These are phyloP conservation scores for Glycine latifolia DNA, from an alignment of 306 rosid genomes.

Conservation along the genomic window DNA sequence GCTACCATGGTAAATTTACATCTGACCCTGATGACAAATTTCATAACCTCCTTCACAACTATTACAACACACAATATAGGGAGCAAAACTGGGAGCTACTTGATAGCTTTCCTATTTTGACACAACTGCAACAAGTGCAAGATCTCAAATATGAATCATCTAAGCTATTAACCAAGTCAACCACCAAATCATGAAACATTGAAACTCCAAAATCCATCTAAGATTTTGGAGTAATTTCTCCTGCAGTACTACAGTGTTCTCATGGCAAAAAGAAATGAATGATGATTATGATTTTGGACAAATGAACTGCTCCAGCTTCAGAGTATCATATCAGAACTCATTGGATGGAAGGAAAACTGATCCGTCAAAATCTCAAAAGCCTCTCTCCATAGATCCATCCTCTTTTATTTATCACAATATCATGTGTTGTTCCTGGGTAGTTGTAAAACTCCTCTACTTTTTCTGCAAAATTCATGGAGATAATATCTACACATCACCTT, in stretches of 20 bases:
- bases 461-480: slow-evolving; percentile 23
- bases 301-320: slow-evolving; percentile 10
- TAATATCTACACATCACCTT: slow-evolving; percentile 8
- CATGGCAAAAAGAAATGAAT: neutral
- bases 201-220: neutral
- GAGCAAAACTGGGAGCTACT: too few relatives aligned
- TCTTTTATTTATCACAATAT: neutral
- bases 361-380: slow-evolving; percentile 68
- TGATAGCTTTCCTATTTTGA: too few relatives aligned
- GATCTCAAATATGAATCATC: neutral
- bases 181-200: neutral
- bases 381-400: slow-evolving; percentile 26
- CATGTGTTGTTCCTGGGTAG: neutral
- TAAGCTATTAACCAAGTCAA: neutral
- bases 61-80: too few relatives aligned
- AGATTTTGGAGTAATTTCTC: neutral
- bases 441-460: neutral
- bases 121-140: neutral
- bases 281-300: neutral
- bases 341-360: slow-evolving; percentile 53
- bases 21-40: neutral
- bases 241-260: too few relatives aligned
- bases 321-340: neutral
- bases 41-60: too few relatives aligned
- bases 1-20: neutral